Base-by-base conservation (phyloP, 768 basidiomycete genomes). In the Tricholoma bakamatsutake region DNA sequence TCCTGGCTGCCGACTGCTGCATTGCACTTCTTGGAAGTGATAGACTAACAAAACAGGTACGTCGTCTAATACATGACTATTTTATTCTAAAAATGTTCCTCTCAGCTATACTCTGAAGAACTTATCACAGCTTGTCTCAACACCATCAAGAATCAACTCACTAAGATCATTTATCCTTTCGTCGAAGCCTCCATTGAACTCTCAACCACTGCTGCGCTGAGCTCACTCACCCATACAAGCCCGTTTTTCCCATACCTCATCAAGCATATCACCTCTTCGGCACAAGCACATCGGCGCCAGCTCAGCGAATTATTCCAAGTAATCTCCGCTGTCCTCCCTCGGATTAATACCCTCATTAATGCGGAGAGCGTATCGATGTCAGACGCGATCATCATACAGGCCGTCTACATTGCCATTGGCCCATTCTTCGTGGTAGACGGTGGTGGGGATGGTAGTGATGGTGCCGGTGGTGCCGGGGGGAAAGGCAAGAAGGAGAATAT, bases 31-130 rank as follows among this genome's bases (percentile, higher is more conserved):
- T 98, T 28, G 82, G 83, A 2, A 85, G 86, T 31, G 90, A 92
- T 59, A 78, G 88, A 21, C 73, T 96, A 54, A 81, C 90, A 2
- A 96, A 96, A 68, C 90, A 94, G 80, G 94, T 93, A 39, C 8
- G 57, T 50, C 13, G 24, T 33, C 21, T 12, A 6, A 13, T 13
- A 5, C 10, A 3, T 1, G 9, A 31, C 11, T n/a, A 30, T 2
- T 2, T 1, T 34, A 17, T 33, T 12, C 39, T n/a, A 33, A 13
- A 5, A 47, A 5, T 27, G 33, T 18, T n/a, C 15, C 2, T 43
- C 7, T 15, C 64, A 95, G 89, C 73, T 98, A 8, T 96, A 96
- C 68, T 97, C 96, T 0, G 93, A 98, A 67, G 97, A 99, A 66
- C 77, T 94, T 10, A 91, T 99, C 58, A 85, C 85, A 0, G 74